A percentile compares a stretch with the other conserved stretches of the same genome.
Conservation (phyloP, 164 flowering plant species). For the Macadamia tetraphylla region DNA sequence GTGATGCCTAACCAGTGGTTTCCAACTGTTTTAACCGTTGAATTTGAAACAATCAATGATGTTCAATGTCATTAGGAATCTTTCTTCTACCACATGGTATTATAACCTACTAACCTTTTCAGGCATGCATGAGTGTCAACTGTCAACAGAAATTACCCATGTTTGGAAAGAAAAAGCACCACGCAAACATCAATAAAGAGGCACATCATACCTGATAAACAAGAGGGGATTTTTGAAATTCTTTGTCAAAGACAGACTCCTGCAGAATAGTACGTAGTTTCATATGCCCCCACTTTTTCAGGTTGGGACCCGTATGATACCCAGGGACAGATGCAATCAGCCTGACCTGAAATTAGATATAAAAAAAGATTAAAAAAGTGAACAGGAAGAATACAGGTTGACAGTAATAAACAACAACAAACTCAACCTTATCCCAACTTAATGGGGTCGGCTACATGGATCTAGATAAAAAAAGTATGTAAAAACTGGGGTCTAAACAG, state of each 20-base stretch:
- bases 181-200: not conserved
- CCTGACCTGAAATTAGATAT: slow-evolving; percentile 43
- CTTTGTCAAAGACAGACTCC: slow-evolving; percentile 61
- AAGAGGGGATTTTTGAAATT: slow-evolving; percentile 75
- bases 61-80: no score
- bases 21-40: no score
- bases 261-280: slow-evolving; percentile 76
- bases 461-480: no score
- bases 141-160: no score
- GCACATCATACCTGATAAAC: slow-evolving; percentile 64
- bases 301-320: slow-evolving; percentile 70
- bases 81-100: not conserved
- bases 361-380: not conserved
- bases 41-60: no score
- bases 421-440: no score
- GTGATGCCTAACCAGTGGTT: no score
- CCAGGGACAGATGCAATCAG: slow-evolving; percentile 99
- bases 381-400: not conserved
- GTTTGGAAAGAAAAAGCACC: no score
- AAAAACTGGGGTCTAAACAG: no score
- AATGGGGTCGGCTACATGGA: no score
- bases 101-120: not conserved
- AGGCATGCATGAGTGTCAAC: not conserved
- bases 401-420: not conserved
- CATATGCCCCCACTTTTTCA: slow-evolving; percentile 98